Evolutionary conservation across 305 asterid species (phyloP).

Genomic region (Rubia tinctorum): DNA sequence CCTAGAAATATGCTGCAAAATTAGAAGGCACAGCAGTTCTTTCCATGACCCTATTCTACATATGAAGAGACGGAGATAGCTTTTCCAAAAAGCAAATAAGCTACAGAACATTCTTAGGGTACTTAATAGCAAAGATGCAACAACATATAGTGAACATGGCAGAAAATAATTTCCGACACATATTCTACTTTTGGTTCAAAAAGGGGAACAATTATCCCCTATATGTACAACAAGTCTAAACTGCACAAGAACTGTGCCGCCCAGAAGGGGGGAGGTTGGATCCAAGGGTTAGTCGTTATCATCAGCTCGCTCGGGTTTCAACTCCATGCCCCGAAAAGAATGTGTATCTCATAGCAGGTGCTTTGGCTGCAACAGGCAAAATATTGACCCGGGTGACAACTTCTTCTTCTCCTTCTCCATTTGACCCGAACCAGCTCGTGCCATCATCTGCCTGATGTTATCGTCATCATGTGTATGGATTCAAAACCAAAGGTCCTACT

Average conservation of each 20-base stretch:
- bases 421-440: background rate
- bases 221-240: conserved; percentile 58
- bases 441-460: conserved; percentile 21
- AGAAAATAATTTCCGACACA: conserved; percentile 41
- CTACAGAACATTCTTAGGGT: conserved; percentile 21
- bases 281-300: conserved; percentile 54
- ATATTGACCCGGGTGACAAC: conserved; percentile 4
- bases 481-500: conserved; percentile 24
- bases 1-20: conserved; percentile 10
- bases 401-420: background rate
- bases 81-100: background rate
- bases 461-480: conserved; percentile 8
- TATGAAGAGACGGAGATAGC: background rate
- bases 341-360: conserved; percentile 39
- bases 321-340: conserved; percentile 42
- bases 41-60: background rate
- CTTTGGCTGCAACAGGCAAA: conserved; percentile 26
- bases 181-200: conserved; percentile 32
- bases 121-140: conserved; percentile 25
- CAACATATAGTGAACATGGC: conserved; percentile 43
- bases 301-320: conserved; percentile 20
- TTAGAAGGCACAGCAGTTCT: background rate
- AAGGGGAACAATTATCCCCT: conserved; percentile 31
- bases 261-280: conserved; percentile 33
- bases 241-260: conserved; percentile 31